Conservation (phyloP, 2,329 filamentous ascomycete species). For the Lecanicillium sp. region DNA sequence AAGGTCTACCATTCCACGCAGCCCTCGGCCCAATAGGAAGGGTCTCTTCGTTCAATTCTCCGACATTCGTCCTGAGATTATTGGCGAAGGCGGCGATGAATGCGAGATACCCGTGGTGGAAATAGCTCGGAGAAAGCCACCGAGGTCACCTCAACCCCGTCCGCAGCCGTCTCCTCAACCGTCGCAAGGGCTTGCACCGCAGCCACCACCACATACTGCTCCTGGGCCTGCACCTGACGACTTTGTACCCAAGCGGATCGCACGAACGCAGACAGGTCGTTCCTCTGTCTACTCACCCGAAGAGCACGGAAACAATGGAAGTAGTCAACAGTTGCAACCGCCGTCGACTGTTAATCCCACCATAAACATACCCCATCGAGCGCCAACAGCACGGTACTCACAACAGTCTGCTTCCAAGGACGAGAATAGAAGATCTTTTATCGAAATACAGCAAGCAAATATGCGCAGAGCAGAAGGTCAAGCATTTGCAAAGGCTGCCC, state of each 20-base stretch:
- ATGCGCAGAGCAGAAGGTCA: conserved; percentile 53
- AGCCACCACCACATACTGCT: not conserved
- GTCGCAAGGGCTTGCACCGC: conserved; percentile 10
- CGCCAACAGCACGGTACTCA: conserved; percentile 31
- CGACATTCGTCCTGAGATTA: conserved; percentile 65
- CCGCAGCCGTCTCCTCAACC: conserved; percentile 22
- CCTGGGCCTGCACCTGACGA: conserved; percentile 18
- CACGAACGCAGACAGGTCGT: conserved; percentile 50
- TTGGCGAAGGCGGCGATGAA: conserved; percentile 88
- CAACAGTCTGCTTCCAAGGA: conserved; percentile 34
- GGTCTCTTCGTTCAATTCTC: conserved; percentile 68
- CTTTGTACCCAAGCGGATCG: conserved; percentile 46
- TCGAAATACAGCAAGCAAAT: conserved; percentile 49
- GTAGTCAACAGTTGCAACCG: conserved; percentile 12
- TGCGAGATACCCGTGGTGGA: conserved; percentile 51
- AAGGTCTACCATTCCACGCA: conserved; percentile 35
- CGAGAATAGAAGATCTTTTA: conserved; percentile 48
- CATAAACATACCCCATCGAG: conserved; percentile 22
- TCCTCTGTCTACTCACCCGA: conserved; percentile 19
- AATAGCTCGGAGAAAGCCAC: conserved; percentile 7
- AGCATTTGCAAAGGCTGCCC: conserved; percentile 45
- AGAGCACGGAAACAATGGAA: conserved; percentile 7
- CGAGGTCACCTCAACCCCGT: conserved; percentile 19
- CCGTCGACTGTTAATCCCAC: conserved; percentile 11
- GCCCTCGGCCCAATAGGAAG: conserved; percentile 46